Base-by-base conservation (phyloP, 352 stramenopile species). In the Peronospora belbahrii region DNA sequence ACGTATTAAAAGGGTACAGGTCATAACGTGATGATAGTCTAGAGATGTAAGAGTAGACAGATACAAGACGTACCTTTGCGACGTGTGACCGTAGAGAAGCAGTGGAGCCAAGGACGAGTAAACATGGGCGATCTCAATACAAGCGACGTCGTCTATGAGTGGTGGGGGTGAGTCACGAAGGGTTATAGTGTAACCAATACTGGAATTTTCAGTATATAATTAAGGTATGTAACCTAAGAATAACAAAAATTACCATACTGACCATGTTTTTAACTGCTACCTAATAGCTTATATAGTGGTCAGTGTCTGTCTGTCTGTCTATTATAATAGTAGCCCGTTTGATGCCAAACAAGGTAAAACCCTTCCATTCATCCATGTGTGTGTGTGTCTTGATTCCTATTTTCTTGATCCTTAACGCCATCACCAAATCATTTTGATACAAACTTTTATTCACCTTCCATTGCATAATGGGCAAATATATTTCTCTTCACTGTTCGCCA, bases 381-480 rank as follows among this genome's bases (percentile, higher is more conserved):
- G n/a, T n/a, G 2, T 31, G 14, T 40, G 18, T 27, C 19, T 48
- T 44, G 14, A 19, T 20, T 38, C 15, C 6, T 52, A 45, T 37
- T 18, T 34, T 36, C 24, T 35, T 55, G n/a, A n/a, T n/a, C n/a
- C 19, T n/a, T 41, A 19, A 42, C n/a, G n/a, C 41, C 25, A 49
- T 19, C 18, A 42, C 2, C n/a, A 8, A 28, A 33, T 38, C n/a
- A n/a, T n/a, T n/a, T n/a, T n/a, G n/a, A n/a, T n/a, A n/a, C n/a
- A n/a, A n/a, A n/a, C n/a, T n/a, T n/a, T n/a, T n/a, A 33, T 44
- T 81, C 48, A 85, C 39, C 78, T 65, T 9, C 78, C 78, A 47
- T 53, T 62, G 57, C 81, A 93, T 18, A 89, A 54, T 3, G 81
- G 81, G 20, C 81, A 89, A 55, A 90, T 87, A 65, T 93, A 93